Conservation (phyloP, 139 green algal genomes). For the Asterochloris erici region DNA sequence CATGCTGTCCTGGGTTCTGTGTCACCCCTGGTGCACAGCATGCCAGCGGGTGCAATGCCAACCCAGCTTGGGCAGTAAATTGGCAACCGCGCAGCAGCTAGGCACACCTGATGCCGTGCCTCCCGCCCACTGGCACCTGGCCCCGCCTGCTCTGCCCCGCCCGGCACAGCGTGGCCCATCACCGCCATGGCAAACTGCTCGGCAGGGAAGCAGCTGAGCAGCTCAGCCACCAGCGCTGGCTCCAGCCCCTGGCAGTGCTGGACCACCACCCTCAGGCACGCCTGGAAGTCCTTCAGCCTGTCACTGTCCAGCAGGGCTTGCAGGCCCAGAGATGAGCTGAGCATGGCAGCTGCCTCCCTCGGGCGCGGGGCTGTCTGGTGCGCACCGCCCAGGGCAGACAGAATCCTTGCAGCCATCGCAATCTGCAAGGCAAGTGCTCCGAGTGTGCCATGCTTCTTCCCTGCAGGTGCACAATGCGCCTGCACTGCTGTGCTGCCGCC, state of each 20-base stretch:
- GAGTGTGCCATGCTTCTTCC: too few relatives aligned
- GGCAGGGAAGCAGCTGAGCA: slow-evolving; percentile 20
- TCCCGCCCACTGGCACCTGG: not conserved
- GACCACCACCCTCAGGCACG: not conserved
- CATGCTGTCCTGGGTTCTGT: too few relatives aligned
- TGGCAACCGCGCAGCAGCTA: too few relatives aligned
- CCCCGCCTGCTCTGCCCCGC: not conserved
- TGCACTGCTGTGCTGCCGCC: too few relatives aligned
- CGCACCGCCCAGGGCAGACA: slow-evolving; percentile 10
- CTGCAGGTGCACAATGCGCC: too few relatives aligned
- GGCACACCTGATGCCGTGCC: too few relatives aligned
- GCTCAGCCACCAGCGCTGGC: not conserved
- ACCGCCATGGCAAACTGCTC: not conserved
- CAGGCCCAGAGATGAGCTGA: slow-evolving; percentile 30
- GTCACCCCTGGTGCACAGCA: too few relatives aligned
- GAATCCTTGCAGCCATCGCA: slow-evolving; percentile 18
- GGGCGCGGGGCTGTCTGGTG: slow-evolving; percentile 9
- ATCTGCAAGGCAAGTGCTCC: not conserved
- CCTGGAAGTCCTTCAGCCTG: slow-evolving; percentile 24
- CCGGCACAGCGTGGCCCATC: not conserved
- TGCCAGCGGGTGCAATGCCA: too few relatives aligned
- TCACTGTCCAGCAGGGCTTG: slow-evolving; percentile 22
- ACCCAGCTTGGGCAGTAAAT: too few relatives aligned
- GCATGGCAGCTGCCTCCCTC: slow-evolving; percentile 26
- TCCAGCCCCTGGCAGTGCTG: slow-evolving; percentile 1